Percentiles rank a stretch among this genome's conserved stretches.
Evolutionary conservation across 2,329 filamentous ascomycete genomes (phyloP).

Genomic region (Sporothrix humicola): DNA sequence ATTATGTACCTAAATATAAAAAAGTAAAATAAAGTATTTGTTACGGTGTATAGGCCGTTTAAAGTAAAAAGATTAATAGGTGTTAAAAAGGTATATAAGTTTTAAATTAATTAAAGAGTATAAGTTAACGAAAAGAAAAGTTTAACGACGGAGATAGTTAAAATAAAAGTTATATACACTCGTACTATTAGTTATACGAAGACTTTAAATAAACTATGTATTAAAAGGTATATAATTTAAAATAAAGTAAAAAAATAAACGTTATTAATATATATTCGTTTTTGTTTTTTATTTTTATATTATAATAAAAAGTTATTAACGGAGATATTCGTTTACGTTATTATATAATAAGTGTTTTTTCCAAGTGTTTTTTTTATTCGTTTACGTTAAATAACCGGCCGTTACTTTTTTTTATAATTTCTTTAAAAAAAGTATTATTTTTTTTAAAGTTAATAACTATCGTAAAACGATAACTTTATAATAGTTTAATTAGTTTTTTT

Average conservation of each 20-base stretch:
- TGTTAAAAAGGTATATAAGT: background rate
- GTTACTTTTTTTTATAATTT: background rate
- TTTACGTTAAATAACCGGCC: constrained; percentile 9
- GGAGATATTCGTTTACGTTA: constrained; percentile 1
- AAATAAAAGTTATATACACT: background rate
- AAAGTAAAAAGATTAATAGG: background rate
- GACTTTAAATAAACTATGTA: background rate
- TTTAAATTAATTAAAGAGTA: background rate
- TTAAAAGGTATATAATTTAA: constrained; percentile 1
- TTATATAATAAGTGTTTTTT: background rate
- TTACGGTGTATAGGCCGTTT: background rate
- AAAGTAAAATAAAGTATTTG: constrained; percentile 12
- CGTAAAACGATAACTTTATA: constrained; percentile 13
- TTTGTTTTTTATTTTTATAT: background rate
- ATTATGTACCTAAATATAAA: background rate
- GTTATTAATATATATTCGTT: constrained; percentile 14
- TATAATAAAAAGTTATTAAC: background rate
- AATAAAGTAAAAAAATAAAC: constrained; percentile 20
- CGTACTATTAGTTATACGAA: background rate
- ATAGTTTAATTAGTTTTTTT: constrained; percentile 9
- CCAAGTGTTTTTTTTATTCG: background rate
- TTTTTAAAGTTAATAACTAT: constrained; percentile 12
- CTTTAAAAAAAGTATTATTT: constrained; percentile 4
- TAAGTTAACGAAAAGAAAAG: constrained; percentile 18
- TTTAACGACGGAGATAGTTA: constrained; percentile 3